Conservation (phyloP, 768 basidiomycete genomes). For the Lentinula sp. region DNA sequence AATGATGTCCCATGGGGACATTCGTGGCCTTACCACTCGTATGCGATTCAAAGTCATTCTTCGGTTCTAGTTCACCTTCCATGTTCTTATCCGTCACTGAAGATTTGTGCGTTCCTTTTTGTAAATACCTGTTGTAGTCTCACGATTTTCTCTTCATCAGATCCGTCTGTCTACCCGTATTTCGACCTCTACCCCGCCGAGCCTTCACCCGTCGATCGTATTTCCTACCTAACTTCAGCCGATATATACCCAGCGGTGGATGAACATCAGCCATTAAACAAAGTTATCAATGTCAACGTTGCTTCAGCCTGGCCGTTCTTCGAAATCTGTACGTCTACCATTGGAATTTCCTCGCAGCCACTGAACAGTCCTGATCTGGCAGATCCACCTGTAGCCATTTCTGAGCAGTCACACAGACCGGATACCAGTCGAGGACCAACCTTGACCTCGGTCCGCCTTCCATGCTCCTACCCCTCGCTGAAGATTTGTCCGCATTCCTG, state of each 20-base stretch:
- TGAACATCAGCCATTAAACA: neutral
- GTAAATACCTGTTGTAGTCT: neutral
- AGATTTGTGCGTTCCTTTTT: constrained; percentile 19
- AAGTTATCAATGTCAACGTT: neutral
- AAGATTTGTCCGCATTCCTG: neutral
- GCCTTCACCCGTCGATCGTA: neutral
- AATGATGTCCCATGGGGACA: constrained; percentile 9
- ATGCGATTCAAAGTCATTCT: neutral
- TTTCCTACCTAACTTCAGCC: constrained; percentile 26
- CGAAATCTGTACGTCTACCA: constrained; percentile 1
- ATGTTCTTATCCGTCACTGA: constrained; percentile 17
- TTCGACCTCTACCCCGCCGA: constrained; percentile 25
- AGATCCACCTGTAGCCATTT: neutral
- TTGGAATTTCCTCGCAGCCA: neutral
- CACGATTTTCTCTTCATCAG: neutral
- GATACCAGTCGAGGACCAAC: neutral
- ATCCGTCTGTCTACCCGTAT: constrained; percentile 19
- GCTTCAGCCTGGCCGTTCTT: neutral
- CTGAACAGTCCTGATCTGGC: neutral
- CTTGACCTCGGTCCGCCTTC: neutral
- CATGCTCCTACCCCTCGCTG: neutral
- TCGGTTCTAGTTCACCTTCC: constrained; percentile 6
- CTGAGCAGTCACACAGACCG: neutral
- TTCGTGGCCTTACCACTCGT: constrained; percentile 17
- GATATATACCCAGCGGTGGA: constrained; percentile 26